phyloP scores from a whole-genome alignment of 768 basidiomycete species.

The Mycena latifolia region DNA sequence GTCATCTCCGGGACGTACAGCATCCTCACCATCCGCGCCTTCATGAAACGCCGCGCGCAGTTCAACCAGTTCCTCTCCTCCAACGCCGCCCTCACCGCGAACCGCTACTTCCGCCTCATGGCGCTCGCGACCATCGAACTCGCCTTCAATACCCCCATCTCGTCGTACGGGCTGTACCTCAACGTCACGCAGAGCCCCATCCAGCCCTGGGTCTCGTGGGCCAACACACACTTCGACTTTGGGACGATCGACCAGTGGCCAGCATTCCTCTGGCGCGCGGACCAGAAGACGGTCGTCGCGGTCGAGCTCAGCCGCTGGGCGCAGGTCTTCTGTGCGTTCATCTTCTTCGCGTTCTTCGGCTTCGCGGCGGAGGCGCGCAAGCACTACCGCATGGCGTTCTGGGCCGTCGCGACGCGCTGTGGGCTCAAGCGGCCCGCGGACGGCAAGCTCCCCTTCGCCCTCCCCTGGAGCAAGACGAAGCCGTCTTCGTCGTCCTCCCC shows the following conservation, averaged over 20 bases:
- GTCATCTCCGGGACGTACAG: slow-evolving; percentile 51
- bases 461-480: background rate
- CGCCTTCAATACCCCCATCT: slow-evolving; percentile 47
- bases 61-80: slow-evolving; percentile 53
- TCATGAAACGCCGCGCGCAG: slow-evolving; percentile 55
- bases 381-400: slow-evolving; percentile 47
- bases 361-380: slow-evolving; percentile 64
- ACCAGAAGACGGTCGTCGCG: slow-evolving; percentile 23
- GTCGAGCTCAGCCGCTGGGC: slow-evolving; percentile 57
- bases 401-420: slow-evolving; percentile 12
- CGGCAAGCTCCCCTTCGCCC: background rate
- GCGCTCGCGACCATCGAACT: slow-evolving; percentile 48
- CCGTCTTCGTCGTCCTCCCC: too few relatives aligned
- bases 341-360: slow-evolving; percentile 72
- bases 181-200: slow-evolving; percentile 15
- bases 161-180: slow-evolving; percentile 40
- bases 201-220: slow-evolving; percentile 41
- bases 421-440: slow-evolving; percentile 6
- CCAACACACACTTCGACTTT: slow-evolving; percentile 54
- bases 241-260: slow-evolving; percentile 48
- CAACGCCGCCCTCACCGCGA: slow-evolving; percentile 15
- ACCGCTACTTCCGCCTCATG: slow-evolving; percentile 53
- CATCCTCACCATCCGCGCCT: slow-evolving; percentile 52
- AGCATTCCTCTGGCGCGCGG: slow-evolving; percentile 46
- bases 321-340: slow-evolving; percentile 51